These are phyloP conservation scores for Leccinum huronense DNA, from an alignment of 1,284 basidiomycete species.

Conservation along the genomic window DNA sequence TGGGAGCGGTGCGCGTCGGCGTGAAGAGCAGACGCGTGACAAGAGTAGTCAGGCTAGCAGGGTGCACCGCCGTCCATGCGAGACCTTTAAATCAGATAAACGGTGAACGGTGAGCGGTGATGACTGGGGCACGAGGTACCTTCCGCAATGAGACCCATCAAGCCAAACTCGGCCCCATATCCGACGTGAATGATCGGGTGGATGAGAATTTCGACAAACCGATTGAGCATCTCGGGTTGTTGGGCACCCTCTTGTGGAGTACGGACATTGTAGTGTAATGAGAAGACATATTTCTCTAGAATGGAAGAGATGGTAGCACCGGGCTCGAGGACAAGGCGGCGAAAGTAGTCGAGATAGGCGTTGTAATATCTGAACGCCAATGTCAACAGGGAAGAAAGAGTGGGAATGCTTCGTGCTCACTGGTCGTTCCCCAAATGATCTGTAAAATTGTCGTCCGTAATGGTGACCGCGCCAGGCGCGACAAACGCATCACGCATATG, in stretches of 20 bases:
- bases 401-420: slow-evolving; percentile 26
- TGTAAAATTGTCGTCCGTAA: slow-evolving; percentile 41
- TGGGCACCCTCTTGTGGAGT: slow-evolving; percentile 22
- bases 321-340: slow-evolving; percentile 32
- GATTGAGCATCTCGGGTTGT: slow-evolving; percentile 59
- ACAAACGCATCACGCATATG: slow-evolving; percentile 38
- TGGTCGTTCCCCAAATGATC: slow-evolving; percentile 43
- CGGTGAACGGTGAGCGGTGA: neutral
- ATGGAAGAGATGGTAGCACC: slow-evolving; percentile 24
- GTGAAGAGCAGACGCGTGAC: slow-evolving; percentile 34
- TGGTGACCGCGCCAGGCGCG: slow-evolving; percentile 34
- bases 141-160: slow-evolving; percentile 63
- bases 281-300: slow-evolving; percentile 32
- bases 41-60: slow-evolving; percentile 30
- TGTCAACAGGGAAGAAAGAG: neutral
- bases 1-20: slow-evolving; percentile 26
- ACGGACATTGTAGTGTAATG: slow-evolving; percentile 29
- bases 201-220: slow-evolving; percentile 56
- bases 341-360: slow-evolving; percentile 38
- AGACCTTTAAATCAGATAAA: slow-evolving; percentile 36
- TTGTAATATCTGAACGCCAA: slow-evolving; percentile 33
- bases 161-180: slow-evolving; percentile 62
- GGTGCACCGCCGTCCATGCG: slow-evolving; percentile 44
- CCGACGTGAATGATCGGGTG: slow-evolving; percentile 68
- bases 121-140: slow-evolving; percentile 32